phyloP scores from a whole-genome alignment of 1,284 basidiomycete genomes.

The Trichosporon ovoides region DNA sequence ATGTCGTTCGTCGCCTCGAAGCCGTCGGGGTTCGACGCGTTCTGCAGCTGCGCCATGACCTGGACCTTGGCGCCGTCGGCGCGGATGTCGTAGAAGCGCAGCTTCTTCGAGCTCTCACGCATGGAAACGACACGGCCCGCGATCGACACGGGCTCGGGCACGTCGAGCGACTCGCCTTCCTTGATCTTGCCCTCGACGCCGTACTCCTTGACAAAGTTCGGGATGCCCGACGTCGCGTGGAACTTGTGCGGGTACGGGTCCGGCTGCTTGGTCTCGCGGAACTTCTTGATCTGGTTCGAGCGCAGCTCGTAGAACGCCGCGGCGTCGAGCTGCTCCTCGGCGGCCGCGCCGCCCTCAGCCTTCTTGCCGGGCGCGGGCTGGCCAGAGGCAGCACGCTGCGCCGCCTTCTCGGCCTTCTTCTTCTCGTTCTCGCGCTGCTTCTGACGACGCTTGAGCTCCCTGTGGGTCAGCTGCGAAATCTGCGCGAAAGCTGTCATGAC shows the following conservation, averaged over 20 bases:
- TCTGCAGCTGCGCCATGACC: slow-evolving; percentile 89
- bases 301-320: slow-evolving; percentile 92
- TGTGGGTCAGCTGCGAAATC: slow-evolving; percentile 42
- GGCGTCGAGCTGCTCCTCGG: slow-evolving; percentile 49
- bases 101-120: slow-evolving; percentile 72
- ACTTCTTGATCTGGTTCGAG: slow-evolving; percentile 75
- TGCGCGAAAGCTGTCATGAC: not conserved
- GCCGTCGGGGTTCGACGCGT: slow-evolving; percentile 57
- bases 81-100: slow-evolving; percentile 92
- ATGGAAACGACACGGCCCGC: slow-evolving; percentile 92
- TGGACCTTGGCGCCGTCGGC: slow-evolving; percentile 91
- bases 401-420: slow-evolving; percentile 72
- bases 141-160: slow-evolving; percentile 53
- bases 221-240: slow-evolving; percentile 75
- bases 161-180: slow-evolving; percentile 33
- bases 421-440: slow-evolving; percentile 82
- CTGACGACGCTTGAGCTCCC: slow-evolving; percentile 84
- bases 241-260: slow-evolving; percentile 99
- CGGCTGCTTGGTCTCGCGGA: slow-evolving; percentile 77
- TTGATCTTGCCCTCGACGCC: slow-evolving; percentile 65
- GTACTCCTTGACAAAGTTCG: slow-evolving; percentile 70
- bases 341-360: slow-evolving; percentile 45
- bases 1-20: slow-evolving; percentile 75
- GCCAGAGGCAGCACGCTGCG: slow-evolving; percentile 68
- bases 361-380: slow-evolving; percentile 33